Base-by-base conservation (phyloP, 2,329 filamentous ascomycete genomes). In the Verticillium zaregamsianum region DNA sequence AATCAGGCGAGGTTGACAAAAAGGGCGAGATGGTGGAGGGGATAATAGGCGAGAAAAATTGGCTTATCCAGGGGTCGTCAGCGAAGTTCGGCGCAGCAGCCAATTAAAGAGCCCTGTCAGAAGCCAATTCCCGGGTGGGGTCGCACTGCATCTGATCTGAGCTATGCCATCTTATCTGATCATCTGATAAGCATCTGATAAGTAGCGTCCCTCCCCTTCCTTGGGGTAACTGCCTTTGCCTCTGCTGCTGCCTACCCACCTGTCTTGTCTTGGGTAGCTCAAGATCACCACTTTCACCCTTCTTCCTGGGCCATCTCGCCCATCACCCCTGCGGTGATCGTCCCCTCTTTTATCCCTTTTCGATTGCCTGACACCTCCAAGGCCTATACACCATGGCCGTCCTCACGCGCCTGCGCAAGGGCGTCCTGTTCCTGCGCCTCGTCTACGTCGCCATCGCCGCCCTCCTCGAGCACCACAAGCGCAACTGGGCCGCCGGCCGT, bases 341-440 rank as follows among this genome's bases (percentile, higher is more conserved):
- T 23, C 20, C 45, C 3, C 23, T 49, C 45, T 35, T 14, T 35
- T 35, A 7, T 14, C 14, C 14, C 33, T 35, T 35, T 35, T 2
- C 20, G 28, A 61, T n/a, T 8, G 5, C 17, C 39, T 45, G 39
- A 45, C 17, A 49, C 9, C 45, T 12, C 20, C 17, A 4, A 23
- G 8, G 37, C 17, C 37, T n/a, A n/a, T n/a, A 39, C n/a, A 45
- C 14, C 20, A 49, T 49, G 45, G 45, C 45, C 20, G 45, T n/a
- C 45, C 17, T 49, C 45, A 49, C 45, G n/a, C n/a, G 45, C 68
- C 40, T 74, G n/a, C 66, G 67, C 15, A 76, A 74, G 60, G 63
- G 63, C 1, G 31, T 68, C 5, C 65, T 76, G 37, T 73, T 71
- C 60, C 63, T 68, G 62, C 71, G 70, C 37, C 63, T 75, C 45